Evolutionary conservation across 1,284 basidiomycete species (phyloP).

Genomic region (Fomitiporia mediterranea): DNA sequence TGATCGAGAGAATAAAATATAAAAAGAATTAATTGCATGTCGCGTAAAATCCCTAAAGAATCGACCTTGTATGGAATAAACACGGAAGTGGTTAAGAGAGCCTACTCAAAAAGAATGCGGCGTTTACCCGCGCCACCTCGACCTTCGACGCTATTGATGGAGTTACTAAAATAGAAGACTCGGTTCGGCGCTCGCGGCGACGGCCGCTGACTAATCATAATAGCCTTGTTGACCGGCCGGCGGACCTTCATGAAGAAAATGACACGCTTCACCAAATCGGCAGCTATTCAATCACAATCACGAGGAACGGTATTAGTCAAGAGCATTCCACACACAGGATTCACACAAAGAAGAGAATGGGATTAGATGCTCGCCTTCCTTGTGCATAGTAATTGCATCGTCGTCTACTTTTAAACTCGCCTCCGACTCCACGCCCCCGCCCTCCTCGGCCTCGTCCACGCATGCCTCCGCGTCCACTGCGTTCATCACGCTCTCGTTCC

Average conservation of each 20-base stretch:
- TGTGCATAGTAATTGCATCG: conserved; percentile 81
- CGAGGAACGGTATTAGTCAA: conserved; percentile 41
- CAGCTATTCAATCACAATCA: conserved; percentile 48
- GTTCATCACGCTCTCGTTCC: conserved; percentile 13
- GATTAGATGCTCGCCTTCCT: conserved; percentile 77
- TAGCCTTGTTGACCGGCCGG: not conserved
- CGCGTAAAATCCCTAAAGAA: not conserved
- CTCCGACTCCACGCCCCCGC: conserved; percentile 39
- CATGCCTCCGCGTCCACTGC: conserved; percentile 2
- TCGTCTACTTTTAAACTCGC: conserved; percentile 69
- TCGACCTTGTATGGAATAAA: not conserved
- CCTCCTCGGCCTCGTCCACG: conserved; percentile 31
- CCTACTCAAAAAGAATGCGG: not conserved
- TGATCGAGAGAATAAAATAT: not conserved
- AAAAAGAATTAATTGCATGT: not conserved
- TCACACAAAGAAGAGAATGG: conserved; percentile 20
- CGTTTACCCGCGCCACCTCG: not conserved
- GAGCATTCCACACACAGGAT: conserved; percentile 31
- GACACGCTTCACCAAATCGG: conserved; percentile 80
- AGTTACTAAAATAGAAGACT: not conserved
- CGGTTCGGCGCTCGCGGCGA: not conserved
- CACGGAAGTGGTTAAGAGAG: no score
- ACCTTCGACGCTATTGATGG: not conserved
- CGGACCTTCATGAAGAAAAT: conserved; percentile 62
- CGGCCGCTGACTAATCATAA: conserved; percentile 9